Evolutionary conservation across 805 yeast species (phyloP).

Genomic region (Cyberlindnera veronae): DNA sequence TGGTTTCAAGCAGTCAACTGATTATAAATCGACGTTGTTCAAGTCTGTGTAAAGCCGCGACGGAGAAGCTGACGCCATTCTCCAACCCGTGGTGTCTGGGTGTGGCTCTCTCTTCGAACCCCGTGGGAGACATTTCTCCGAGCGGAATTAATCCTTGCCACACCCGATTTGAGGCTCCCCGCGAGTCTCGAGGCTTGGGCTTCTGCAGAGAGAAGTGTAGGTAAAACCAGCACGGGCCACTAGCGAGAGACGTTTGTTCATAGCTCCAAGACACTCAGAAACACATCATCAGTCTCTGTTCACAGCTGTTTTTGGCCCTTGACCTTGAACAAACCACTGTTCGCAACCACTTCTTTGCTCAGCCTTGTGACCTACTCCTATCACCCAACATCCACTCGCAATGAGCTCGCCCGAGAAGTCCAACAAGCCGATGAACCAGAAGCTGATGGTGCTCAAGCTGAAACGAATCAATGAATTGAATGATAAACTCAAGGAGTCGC

Average conservation of each 20-base stretch:
- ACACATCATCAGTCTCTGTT: no score
- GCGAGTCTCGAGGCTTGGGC: no score
- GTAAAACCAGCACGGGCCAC: not conserved
- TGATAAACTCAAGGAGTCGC: constrained; percentile 45
- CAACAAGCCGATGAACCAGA: constrained; percentile 21
- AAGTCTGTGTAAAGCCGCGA: no score
- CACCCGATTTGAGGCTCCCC: constrained; percentile 2
- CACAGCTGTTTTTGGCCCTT: no score
- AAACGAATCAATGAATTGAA: constrained; percentile 60
- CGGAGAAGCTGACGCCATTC: no score
- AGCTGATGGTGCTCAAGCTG: constrained; percentile 53
- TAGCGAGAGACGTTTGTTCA: not conserved
- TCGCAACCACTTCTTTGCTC: not conserved
- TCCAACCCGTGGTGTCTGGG: not conserved
- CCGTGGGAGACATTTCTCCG: not conserved
- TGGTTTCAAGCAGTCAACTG: no score
- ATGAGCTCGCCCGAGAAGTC: constrained; percentile 1
- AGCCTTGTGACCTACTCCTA: not conserved
- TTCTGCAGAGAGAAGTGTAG: not conserved
- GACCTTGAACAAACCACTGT: not conserved
- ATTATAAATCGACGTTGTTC: no score
- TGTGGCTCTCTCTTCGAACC: not conserved
- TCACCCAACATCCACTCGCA: not conserved
- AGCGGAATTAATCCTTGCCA: not conserved
- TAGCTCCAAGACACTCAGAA: no score